Conservation (phyloP, 352 stramenopile species). For the Halophytophthora polymorphica region DNA sequence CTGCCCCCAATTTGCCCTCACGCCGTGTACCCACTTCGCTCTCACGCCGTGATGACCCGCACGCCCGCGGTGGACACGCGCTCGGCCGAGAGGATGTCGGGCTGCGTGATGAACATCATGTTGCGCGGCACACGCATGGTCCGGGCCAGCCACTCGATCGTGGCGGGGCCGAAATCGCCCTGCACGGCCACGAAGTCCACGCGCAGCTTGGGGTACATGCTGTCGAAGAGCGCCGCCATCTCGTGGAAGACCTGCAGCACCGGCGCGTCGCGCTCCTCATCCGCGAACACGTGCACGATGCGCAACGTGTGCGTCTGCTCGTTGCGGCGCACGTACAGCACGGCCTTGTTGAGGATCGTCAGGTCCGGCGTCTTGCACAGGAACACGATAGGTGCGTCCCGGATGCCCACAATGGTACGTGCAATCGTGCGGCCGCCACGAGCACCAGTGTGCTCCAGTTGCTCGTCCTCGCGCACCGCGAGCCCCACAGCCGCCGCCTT, state of each 20-base stretch:
- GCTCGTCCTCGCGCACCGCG: neutral
- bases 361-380: slow-evolving; percentile 87
- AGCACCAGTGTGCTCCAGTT: slow-evolving; percentile 34
- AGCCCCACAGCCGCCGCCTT: slow-evolving; percentile 14
- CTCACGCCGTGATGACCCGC: slow-evolving; percentile 73
- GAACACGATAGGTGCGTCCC: slow-evolving; percentile 74
- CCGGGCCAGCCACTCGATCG: slow-evolving; percentile 72
- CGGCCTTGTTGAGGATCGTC: slow-evolving; percentile 87
- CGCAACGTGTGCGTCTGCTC: slow-evolving; percentile 82
- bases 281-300: slow-evolving; percentile 71
- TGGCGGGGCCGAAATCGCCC: slow-evolving; percentile 52
- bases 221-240: slow-evolving; percentile 66
- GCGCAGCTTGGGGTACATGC: slow-evolving; percentile 84
- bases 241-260: slow-evolving; percentile 26
- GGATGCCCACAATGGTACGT: slow-evolving; percentile 41
- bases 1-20: no score
- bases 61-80: slow-evolving; percentile 74
- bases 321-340: slow-evolving; percentile 88
- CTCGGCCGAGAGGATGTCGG: slow-evolving; percentile 53
- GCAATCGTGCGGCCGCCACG: slow-evolving; percentile 45
- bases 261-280: slow-evolving; percentile 16
- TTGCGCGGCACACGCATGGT: slow-evolving; percentile 71
- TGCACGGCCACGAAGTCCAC: slow-evolving; percentile 71
- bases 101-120: slow-evolving; percentile 90
- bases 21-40: no score